Evolutionary conservation across 2,329 filamentous ascomycete genomes (phyloP), one percentile per base, ranked within the genome.

Genomic region (Claviceps citrina): DNA sequence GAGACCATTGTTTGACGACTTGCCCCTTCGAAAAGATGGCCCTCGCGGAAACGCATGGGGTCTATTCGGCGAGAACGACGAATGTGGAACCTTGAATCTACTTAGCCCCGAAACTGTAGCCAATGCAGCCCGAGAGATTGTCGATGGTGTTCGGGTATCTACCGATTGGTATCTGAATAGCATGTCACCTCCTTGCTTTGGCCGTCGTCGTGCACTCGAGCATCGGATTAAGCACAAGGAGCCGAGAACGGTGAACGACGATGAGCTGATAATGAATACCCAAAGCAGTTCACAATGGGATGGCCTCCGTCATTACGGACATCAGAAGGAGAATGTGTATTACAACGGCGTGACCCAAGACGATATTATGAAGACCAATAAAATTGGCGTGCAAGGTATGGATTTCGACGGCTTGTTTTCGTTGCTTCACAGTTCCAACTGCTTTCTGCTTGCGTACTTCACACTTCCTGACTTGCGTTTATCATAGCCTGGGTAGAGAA

Each of bases 301-400:
- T 37, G 60, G 60, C 0, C 54, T 62, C 24, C 49, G 60, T 0
- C 61, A 63, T 41, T 62, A 51, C 38, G 59, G 51, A 1, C 62
- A 60, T 39, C 59, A 62, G 44, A 50, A 59, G 22, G 53, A 64
- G 31, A 53, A 54, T n/a, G n/a, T n/a, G n/a, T n/a, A 51, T 43
- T 58, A 56, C 28, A 58, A 57, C 39, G 54, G 56, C 20, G 52
- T 51, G 38, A 56, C 52, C n/a, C n/a, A n/a, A n/a, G n/a, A n/a
- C n/a, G n/a, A n/a, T n/a, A n/a, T 70, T 10, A 40, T 64, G n/a
- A 55, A 54, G 2, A 51, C 51, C 0, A 48, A 46, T 6, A 44
- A 47, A 0, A 54, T 54, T 25, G 56, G 57, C 0, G 56, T 49
- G 5, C 53, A n/a, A n/a, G n/a, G n/a, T n/a, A n/a, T n/a, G n/a